Percentiles rank a stretch among this genome's conserved stretches.
Evolutionary conservation across 345 rosid species (phyloP).

Genomic region (Barbarea vulgaris): DNA sequence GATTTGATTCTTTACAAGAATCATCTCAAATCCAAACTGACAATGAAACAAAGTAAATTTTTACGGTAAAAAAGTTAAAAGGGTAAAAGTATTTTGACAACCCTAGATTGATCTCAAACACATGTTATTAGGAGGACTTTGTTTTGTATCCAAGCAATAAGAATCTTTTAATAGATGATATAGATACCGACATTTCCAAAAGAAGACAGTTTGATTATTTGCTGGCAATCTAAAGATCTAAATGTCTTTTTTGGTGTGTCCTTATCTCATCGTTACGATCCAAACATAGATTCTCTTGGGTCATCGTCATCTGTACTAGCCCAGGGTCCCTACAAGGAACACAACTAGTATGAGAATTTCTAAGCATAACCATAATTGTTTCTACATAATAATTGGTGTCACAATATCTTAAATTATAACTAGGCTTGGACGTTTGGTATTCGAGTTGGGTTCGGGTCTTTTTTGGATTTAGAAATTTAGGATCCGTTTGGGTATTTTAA

Average conservation of each 20-base stretch:
- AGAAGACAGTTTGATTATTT: background rate
- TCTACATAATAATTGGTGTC: too few species aligned
- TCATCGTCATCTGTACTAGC: background rate
- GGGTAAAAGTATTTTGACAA: background rate
- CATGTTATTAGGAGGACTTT: background rate
- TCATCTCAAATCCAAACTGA: background rate
- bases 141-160: conserved; percentile 1
- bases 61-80: background rate
- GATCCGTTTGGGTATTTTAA: too few species aligned
- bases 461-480: too few species aligned
- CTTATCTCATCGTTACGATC: background rate
- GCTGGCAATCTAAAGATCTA: conserved; percentile 11
- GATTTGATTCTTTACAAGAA: background rate
- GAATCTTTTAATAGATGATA: background rate
- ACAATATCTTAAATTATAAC: too few species aligned
- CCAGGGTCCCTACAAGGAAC: background rate
- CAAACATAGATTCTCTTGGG: background rate
- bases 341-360: background rate
- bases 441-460: too few species aligned
- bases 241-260: background rate
- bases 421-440: too few species aligned
- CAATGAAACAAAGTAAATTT: background rate
- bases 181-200: background rate
- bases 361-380: background rate
- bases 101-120: background rate